phyloP scores from a whole-genome alignment of 129 eudicot species.

The Pulicaria dysenterica region DNA sequence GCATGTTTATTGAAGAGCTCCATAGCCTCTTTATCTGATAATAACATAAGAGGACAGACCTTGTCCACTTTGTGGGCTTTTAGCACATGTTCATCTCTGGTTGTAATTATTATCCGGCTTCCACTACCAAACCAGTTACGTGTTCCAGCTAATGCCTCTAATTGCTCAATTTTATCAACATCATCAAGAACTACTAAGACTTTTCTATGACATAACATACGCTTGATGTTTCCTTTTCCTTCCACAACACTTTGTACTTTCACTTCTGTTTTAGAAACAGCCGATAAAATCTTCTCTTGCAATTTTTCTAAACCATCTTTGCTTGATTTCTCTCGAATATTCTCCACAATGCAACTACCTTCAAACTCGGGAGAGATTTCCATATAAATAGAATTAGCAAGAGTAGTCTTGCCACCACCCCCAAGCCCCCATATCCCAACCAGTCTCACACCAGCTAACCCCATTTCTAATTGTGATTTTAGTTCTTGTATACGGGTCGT shows the following conservation, averaged over 20 bases:
- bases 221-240: not conserved
- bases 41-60: not conserved
- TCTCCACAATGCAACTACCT: not conserved
- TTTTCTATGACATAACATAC: not conserved
- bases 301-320: not conserved
- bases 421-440: slow-evolving; percentile 4
- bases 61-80: not conserved
- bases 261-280: not conserved
- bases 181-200: slow-evolving; percentile 23
- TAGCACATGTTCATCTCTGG: slow-evolving; percentile 7
- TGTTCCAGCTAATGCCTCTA: not conserved
- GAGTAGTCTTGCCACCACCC: not conserved
- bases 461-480: not conserved
- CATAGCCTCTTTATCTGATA: not conserved
- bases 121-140: slow-evolving; percentile 10
- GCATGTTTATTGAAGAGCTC: slow-evolving; percentile 12
- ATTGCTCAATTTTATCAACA: slow-evolving; percentile 2
- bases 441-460: not conserved
- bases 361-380: not conserved
- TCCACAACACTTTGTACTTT: not conserved
- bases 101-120: slow-evolving; percentile 9
- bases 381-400: not conserved
- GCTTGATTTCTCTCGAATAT: not conserved
- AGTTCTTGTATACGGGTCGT: not conserved
- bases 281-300: not conserved